phyloP scores from a whole-genome alignment of 1,284 basidiomycete genomes.

The Cutaneotrichosporon sp. region DNA sequence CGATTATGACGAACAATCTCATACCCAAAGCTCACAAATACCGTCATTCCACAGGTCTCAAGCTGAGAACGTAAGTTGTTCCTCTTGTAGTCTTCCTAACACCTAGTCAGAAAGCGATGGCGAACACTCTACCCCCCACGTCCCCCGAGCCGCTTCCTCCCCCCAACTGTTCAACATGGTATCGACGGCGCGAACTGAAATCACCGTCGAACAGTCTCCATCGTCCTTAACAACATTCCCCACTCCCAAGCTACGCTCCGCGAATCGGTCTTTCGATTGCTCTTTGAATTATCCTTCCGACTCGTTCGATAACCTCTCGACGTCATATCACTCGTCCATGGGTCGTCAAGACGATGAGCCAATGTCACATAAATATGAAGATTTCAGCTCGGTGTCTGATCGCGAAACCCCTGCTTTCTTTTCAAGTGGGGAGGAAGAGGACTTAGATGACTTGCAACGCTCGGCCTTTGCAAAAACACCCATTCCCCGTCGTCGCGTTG shows the following conservation, averaged over 20 bases:
- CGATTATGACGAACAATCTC: too few relatives aligned
- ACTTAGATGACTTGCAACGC: not conserved
- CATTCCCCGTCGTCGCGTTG: not conserved
- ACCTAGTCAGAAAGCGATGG: too few relatives aligned
- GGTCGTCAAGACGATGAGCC: not conserved
- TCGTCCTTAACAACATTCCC: not conserved
- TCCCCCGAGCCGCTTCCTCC: not conserved
- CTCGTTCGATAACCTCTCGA: not conserved
- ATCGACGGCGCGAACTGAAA: conserved; percentile 1
- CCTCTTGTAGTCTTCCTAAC: too few relatives aligned
- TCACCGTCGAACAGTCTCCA: not conserved
- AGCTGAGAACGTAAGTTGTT: too few relatives aligned
- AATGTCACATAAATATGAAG: not conserved
- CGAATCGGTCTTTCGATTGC: not conserved
- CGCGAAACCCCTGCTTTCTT: not conserved
- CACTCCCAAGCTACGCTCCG: not conserved
- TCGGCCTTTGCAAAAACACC: not conserved
- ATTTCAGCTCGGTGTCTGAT: not conserved
- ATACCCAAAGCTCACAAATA: too few relatives aligned
- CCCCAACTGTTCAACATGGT: not conserved
- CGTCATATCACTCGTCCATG: not conserved
- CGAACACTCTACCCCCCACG: not conserved
- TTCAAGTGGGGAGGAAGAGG: not conserved
- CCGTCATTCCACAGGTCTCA: too few relatives aligned
- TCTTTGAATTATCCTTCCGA: not conserved